Evolutionary conservation across 768 basidiomycete genomes (phyloP).

Genomic region (Mycena leptocephala): DNA sequence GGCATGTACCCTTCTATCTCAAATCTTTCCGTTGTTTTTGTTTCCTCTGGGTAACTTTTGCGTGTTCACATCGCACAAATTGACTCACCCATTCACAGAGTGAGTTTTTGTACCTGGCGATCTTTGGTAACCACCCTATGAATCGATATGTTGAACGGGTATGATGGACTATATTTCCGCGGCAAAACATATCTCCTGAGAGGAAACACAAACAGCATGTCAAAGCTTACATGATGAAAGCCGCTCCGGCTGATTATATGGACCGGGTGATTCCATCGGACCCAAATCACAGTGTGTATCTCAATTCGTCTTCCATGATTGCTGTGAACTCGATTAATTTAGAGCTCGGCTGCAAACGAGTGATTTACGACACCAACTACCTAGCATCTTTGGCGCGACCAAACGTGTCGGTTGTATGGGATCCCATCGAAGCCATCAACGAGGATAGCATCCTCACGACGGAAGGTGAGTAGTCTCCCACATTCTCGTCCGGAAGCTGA

Average conservation of each 20-base stretch:
- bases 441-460: conserved; percentile 65
- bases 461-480: conserved; percentile 46
- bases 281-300: conserved; percentile 51
- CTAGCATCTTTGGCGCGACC: conserved; percentile 66
- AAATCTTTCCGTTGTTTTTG: conserved; percentile 28
- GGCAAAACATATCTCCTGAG: conserved; percentile 39
- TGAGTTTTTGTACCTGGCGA: conserved; percentile 21
- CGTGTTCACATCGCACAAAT: background rate
- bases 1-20: conserved; percentile 22
- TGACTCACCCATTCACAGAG: background rate
- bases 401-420: conserved; percentile 69
- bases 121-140: conserved; percentile 11
- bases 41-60: conserved; percentile 27
- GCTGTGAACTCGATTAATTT: background rate
- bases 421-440: conserved; percentile 63
- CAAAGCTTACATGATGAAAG: conserved; percentile 9
- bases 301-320: background rate
- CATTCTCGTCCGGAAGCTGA: conserved; percentile 41
- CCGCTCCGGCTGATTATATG: background rate
- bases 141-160: conserved; percentile 10
- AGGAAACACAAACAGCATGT: conserved; percentile 4
- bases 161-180: conserved; percentile 30
- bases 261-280: conserved; percentile 40
- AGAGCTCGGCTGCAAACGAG: conserved; percentile 77
- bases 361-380: conserved; percentile 75